Conservation (phyloP, 2,329 filamentous ascomycete species). For the Thelonectria blattea region DNA sequence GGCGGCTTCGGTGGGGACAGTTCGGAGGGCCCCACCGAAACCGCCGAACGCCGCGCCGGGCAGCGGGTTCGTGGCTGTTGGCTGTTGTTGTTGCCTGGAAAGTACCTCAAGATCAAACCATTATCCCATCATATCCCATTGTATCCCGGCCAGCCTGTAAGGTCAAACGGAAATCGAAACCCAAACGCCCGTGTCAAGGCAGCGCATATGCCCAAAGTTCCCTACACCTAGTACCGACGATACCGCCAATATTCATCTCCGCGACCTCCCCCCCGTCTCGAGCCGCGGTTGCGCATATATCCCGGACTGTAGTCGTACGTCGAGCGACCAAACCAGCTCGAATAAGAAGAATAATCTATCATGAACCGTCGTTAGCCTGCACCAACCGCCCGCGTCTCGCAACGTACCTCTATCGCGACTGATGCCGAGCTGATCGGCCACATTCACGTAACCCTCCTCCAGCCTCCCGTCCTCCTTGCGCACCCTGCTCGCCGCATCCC, state of each 20-base stretch:
- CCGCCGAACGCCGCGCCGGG: conserved; percentile 35
- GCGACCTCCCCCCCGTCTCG: neutral
- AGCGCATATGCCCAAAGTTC: too few relatives aligned
- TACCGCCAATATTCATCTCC: neutral
- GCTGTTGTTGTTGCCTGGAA: neutral
- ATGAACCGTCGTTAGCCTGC: conserved; percentile 17
- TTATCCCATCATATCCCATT: too few relatives aligned
- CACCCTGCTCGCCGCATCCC: conserved; percentile 49
- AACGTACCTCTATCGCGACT: conserved; percentile 56
- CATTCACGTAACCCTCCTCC: conserved; percentile 66
- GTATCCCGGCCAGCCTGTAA: too few relatives aligned
- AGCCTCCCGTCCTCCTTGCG: conserved; percentile 48
- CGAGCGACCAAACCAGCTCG: conserved; percentile 11
- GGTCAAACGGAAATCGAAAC: too few relatives aligned
- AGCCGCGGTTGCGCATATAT: too few relatives aligned
- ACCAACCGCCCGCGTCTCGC: neutral
- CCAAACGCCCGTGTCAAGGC: too few relatives aligned
- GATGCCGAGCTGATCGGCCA: conserved; percentile 66
- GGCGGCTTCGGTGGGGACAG: conserved; percentile 25
- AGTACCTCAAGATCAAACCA: neutral
- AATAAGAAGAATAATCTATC: conserved; percentile 22
- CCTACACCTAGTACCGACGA: neutral
- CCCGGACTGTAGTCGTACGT: neutral
- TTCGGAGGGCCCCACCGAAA: conserved; percentile 31
- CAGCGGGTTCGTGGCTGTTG: neutral